A percentile compares a stretch with the other conserved stretches of the same genome.
Conservation (phyloP, 2,329 filamentous ascomycete genomes). For the Simplicillium aogashimaense region DNA sequence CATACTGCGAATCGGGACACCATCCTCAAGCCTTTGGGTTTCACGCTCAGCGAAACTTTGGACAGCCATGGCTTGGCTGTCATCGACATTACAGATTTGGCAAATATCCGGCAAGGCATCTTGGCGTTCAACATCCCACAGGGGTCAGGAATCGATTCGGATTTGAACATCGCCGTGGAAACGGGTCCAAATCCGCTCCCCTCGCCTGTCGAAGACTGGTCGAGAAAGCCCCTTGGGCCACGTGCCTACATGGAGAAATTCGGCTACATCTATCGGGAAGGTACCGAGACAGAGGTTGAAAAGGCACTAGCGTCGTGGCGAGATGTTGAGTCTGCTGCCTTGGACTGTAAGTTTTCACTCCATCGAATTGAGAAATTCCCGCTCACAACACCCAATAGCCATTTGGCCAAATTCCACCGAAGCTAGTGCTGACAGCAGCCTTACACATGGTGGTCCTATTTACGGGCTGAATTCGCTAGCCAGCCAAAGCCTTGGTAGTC, state of each 20-base stretch:
- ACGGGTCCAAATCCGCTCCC: background rate
- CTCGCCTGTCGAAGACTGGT: background rate
- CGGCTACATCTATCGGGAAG: background rate
- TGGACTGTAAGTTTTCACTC: background rate
- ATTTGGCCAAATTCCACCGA: too few species aligned
- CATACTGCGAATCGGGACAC: background rate
- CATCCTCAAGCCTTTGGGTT: background rate
- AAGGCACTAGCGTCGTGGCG: background rate
- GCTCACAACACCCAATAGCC: background rate
- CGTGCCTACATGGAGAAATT: background rate
- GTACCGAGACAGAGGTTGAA: background rate
- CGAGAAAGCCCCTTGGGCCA: background rate
- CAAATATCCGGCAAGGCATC: background rate
- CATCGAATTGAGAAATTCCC: background rate
- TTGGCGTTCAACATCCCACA: background rate
- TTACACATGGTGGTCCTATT: background rate
- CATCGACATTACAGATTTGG: background rate
- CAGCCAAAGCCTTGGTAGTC: background rate
- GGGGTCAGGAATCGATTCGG: background rate
- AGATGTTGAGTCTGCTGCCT: background rate
- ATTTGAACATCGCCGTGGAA: background rate
- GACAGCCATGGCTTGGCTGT: background rate
- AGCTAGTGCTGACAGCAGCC: too few species aligned
- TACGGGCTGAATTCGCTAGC: background rate
- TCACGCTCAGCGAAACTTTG: background rate